Evolutionary conservation across 1,284 basidiomycete species (phyloP).

Genomic region (Golubevia pallescens): DNA sequence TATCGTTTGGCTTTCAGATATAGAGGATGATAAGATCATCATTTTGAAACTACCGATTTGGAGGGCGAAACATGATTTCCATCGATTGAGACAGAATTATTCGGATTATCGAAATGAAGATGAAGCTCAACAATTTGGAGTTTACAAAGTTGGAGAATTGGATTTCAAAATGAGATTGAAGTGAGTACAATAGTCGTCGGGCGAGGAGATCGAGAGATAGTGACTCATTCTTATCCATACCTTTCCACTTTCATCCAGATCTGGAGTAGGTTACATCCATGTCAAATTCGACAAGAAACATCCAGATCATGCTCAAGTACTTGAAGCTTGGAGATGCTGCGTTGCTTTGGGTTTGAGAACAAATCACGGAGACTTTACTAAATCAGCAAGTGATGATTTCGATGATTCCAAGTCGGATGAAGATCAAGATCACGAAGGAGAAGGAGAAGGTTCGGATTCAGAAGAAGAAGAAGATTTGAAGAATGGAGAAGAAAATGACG

Average conservation of each 20-base stretch:
- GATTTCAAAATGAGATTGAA: slow-evolving; percentile 35
- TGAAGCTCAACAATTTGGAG: slow-evolving; percentile 22
- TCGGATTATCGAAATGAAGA: slow-evolving; percentile 23
- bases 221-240: background rate
- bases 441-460: background rate
- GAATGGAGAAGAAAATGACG: background rate
- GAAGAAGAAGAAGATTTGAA: background rate
- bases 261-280: slow-evolving; percentile 32
- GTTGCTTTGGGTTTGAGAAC: slow-evolving; percentile 23
- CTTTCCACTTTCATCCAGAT: background rate
- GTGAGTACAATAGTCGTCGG: background rate
- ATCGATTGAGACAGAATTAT: slow-evolving; percentile 36
- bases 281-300: slow-evolving; percentile 18
- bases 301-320: slow-evolving; percentile 22
- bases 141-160: slow-evolving; percentile 22
- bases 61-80: slow-evolving; percentile 21
- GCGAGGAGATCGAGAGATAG: no score
- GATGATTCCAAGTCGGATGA: background rate
- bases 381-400: background rate
- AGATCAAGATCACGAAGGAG: slow-evolving; percentile 12
- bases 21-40: slow-evolving; percentile 29
- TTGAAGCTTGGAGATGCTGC: slow-evolving; percentile 35
- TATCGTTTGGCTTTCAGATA: slow-evolving; percentile 39
- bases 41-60: slow-evolving; percentile 27
- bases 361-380: slow-evolving; percentile 28